These are phyloP conservation scores for Heliamphora exappendiculata DNA, from an alignment of 148 eudicot species.

Conservation along the genomic window DNA sequence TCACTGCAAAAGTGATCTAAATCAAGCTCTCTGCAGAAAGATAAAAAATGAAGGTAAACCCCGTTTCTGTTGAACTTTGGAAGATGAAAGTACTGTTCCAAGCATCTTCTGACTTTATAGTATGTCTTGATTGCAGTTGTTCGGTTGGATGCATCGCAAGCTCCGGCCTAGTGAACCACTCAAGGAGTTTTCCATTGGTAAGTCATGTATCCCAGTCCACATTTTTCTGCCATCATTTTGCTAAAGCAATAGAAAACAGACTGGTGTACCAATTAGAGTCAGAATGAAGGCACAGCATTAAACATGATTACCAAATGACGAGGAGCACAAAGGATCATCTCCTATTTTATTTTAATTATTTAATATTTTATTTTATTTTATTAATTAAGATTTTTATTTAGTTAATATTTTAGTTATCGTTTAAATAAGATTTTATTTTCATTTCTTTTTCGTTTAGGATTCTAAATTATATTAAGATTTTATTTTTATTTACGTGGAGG, in stretches of 20 bases:
- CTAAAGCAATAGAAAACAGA: background rate
- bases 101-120: background rate
- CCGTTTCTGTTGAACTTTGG: background rate
- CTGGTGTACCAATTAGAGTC: background rate
- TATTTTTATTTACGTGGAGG: too few species aligned
- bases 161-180: conserved; percentile 56
- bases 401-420: too few species aligned
- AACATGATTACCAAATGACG: too few species aligned
- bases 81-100: background rate
- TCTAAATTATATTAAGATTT: too few species aligned
- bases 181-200: conserved; percentile 59
- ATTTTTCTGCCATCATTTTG: background rate
- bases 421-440: too few species aligned
- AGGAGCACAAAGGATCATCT: too few species aligned
- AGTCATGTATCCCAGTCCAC: conserved; percentile 5
- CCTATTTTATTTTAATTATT: too few species aligned
- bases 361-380: too few species aligned
- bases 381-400: too few species aligned
- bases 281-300: background rate
- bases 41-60: conserved; percentile 61
- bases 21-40: conserved; percentile 20
- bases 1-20: conserved; percentile 20
- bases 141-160: conserved; percentile 95
- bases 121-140: conserved; percentile 50
- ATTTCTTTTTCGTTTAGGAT: too few species aligned